Base-by-base conservation (phyloP, 2,329 filamentous ascomycete genomes). In the Ophiostoma sp. region DNA sequence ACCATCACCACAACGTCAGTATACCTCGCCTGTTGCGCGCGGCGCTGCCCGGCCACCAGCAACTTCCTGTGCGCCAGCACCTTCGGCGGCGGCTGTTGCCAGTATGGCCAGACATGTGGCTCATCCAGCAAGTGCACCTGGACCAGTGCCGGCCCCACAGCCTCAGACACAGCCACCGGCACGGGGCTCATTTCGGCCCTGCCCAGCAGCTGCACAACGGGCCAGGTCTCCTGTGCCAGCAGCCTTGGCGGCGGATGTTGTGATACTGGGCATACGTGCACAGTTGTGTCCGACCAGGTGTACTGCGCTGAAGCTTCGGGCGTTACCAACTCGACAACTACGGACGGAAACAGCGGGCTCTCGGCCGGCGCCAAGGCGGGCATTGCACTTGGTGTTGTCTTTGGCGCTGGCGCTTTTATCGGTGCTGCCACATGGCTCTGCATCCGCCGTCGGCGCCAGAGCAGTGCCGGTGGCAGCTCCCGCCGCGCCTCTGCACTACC, bases 361-460 rank as follows among this genome's bases (percentile, higher is more conserved):
- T 82, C 82, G 1, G 74, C 78, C 0, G 84, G 82, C 0, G 84
- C 83, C 2, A 85, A 83, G 72, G 84, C 82, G 0, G 85, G 85
- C 2, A 82, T 88, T n/a, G 84, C 81, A 5, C 78, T 83, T 0
- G 85, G 84, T 18, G 80, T 83, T 3, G 79, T 82, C 1, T 74
- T 83, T 0, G 82, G 77, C 41, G 79, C 77, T 1, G 76, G 78
- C 3, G 62, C 80, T 5, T 55, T 84, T 14, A 76, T 84, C 49
- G 82, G 78, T 3, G 73, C 73, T 3, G 70, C 80, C 16, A 77
- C 79, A 0, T 87, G 82, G 81, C 77, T 83, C 69, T 84, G 80
- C 38, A 74, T 78, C 7, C 77, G 80, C 40, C 67, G 67, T 38
- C 65, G 65, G 49, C 65, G 40, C 18, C 40, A 49, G 58, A 45